A percentile compares a stretch with the other conserved stretches of the same genome.
Conservation (phyloP, 2,329 filamentous ascomycete species). For the Penicillium brevicompactum region DNA sequence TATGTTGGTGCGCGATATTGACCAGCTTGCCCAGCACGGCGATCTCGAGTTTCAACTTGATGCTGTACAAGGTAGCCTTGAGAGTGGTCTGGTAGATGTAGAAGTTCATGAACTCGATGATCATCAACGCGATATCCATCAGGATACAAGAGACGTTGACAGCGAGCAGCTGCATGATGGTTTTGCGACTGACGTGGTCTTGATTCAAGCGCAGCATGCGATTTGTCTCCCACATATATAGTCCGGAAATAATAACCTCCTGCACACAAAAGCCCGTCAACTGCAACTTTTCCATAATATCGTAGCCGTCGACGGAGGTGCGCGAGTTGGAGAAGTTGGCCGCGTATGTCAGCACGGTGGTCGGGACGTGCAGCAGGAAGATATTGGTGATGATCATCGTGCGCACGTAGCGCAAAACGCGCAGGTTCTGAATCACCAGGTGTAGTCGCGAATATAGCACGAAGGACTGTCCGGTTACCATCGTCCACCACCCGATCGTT, state of each 20-base stretch:
- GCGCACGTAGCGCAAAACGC: slow-evolving; percentile 50
- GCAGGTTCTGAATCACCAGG: slow-evolving; percentile 54
- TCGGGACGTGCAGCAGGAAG: slow-evolving; percentile 54
- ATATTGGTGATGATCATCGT: slow-evolving; percentile 60
- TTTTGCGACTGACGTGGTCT: slow-evolving; percentile 29
- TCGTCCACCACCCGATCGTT: slow-evolving; percentile 56
- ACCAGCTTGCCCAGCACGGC: slow-evolving; percentile 54
- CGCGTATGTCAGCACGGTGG: slow-evolving; percentile 56
- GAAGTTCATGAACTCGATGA: slow-evolving; percentile 42
- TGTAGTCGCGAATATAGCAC: slow-evolving; percentile 64
- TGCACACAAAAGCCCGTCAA: slow-evolving; percentile 45
- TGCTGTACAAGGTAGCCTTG: slow-evolving; percentile 38
- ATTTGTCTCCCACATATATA: slow-evolving; percentile 56
- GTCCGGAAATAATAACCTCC: slow-evolving; percentile 46
- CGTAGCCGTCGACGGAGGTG: slow-evolving; percentile 23
- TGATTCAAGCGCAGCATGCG: slow-evolving; percentile 34
- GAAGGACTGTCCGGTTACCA: slow-evolving; percentile 62
- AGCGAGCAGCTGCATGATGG: slow-evolving; percentile 58
- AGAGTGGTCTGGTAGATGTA: slow-evolving; percentile 42
- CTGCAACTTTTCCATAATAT: slow-evolving; percentile 41
- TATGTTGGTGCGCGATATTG: slow-evolving; percentile 31
- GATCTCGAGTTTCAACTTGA: slow-evolving; percentile 55
- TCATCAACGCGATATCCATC: slow-evolving; percentile 48
- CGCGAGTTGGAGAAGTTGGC: slow-evolving; percentile 23
- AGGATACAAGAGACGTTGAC: slow-evolving; percentile 50